Evolutionary conservation across 768 basidiomycete genomes (phyloP), one percentile per base, ranked within the genome.

Genomic region (Rhodotorula kratochvilovae): DNA sequence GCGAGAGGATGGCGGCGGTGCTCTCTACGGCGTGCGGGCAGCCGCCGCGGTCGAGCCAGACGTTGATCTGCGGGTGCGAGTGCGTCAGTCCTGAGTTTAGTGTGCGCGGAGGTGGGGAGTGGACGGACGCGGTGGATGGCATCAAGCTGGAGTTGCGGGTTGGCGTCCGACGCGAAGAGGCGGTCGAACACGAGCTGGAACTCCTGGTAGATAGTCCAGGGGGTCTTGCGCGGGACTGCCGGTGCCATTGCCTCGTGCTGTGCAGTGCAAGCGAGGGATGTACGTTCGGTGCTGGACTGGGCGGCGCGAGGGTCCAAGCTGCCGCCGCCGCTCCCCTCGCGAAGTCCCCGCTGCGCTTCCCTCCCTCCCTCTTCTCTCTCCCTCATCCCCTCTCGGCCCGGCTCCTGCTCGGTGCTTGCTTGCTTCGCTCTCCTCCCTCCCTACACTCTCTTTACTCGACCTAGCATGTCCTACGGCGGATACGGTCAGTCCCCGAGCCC

Each of bases 181-280:
- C 89, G 87, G 12, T 83, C 79, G 78, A 86, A 93, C 72, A 94
- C 81, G 74, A 89, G 85, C 66, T 91, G 89, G 11, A 93, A 82
- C 77, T 93, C 91, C 45, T 80, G 76, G 15, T 86, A 79, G 46
- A 85, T 84, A 23, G 86, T 80, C 91, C 92, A 94, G 8, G 91
- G 90, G 0, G 90, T 88, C 43, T 91, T 85, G 62, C 89, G 86
- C 66, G 91, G 92, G 25, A 73, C 46, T 3, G 16, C 10, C 2
- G 43, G 48, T 6, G 70, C 53, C 48, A 60, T 59, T 33, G 33
- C 31, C 17, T 17, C 13, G 46, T 50, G 45, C 39, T 13, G 5
- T 16, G 27, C 17, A 6, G 19, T 29, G 31, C 42, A 4, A 21
- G 43, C n/a, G 31, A 46, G 48, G 13, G 39, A 27, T 43, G 42